Evolutionary conservation across 192 early-diverging fungal genomes (phyloP).

Genomic region (Backusella liffmaniae): DNA sequence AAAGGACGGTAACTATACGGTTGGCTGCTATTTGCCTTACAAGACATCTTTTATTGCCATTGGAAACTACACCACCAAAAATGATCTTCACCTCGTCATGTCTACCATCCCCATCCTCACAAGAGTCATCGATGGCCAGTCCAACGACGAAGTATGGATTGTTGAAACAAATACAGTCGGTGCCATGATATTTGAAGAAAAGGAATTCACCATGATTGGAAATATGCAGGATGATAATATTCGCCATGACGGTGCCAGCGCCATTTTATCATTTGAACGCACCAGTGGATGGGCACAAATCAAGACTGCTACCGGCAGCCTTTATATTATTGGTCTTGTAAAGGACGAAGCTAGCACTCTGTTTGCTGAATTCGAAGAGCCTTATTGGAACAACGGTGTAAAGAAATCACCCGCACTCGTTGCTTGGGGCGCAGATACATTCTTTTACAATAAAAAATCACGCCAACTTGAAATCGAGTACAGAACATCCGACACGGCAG

Average conservation of each 20-base stretch:
- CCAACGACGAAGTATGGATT: slow-evolving; percentile 63
- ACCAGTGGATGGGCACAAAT: slow-evolving; percentile 35
- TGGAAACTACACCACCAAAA: slow-evolving; percentile 54
- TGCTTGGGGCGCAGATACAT: slow-evolving; percentile 52
- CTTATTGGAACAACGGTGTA: slow-evolving; percentile 31
- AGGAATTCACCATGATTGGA: slow-evolving; percentile 37
- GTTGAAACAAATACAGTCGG: slow-evolving; percentile 52
- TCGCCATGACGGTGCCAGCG: slow-evolving; percentile 8
- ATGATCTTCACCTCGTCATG: slow-evolving; percentile 53
- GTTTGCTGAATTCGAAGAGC: slow-evolving; percentile 46
- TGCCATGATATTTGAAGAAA: slow-evolving; percentile 59
- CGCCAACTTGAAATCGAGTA: slow-evolving; percentile 30
- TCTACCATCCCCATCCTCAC: slow-evolving; percentile 57
- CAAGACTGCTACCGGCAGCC: slow-evolving; percentile 10
- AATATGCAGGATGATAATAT: slow-evolving; percentile 28
- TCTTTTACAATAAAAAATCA: slow-evolving; percentile 31
- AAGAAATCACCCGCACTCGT: slow-evolving; percentile 36
- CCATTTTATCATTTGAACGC: slow-evolving; percentile 40
- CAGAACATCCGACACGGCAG: slow-evolving; percentile 28
- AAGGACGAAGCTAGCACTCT: slow-evolving; percentile 41
- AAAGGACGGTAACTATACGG: slow-evolving; percentile 1
- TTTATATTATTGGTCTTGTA: slow-evolving; percentile 33
- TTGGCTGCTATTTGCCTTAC: slow-evolving; percentile 45
- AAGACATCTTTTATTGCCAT: slow-evolving; percentile 64
- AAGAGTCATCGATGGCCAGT: slow-evolving; percentile 1